Conservation (phyloP, 805 yeast species). For the Sugiyamaella boreocaroliniensis region DNA sequence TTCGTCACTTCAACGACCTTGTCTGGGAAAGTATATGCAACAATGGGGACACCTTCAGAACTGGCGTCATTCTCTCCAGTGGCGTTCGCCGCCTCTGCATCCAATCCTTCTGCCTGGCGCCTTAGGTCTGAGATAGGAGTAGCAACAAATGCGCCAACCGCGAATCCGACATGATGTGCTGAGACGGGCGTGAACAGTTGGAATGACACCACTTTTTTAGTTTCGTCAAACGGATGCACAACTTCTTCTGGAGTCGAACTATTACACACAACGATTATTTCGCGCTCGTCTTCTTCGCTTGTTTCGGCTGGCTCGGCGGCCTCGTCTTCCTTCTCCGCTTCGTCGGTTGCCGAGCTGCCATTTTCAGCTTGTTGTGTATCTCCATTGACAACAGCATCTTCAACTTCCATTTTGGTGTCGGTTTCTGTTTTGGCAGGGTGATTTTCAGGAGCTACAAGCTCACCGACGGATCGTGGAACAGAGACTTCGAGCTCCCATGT, state of each 20-base stretch:
- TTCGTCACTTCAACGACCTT: constrained; percentile 52
- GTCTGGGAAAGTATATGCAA: constrained; percentile 59
- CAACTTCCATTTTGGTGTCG: constrained; percentile 9
- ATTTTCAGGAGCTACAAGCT: constrained; percentile 36
- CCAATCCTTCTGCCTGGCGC: constrained; percentile 27
- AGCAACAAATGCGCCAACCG: constrained; percentile 79
- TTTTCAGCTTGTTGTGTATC: constrained; percentile 16
- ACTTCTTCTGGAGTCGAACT: constrained; percentile 50
- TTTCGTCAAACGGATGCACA: constrained; percentile 67
- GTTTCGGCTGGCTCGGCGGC: neutral
- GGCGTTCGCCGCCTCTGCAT: constrained; percentile 8
- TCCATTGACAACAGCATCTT: constrained; percentile 14
- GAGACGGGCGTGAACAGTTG: constrained; percentile 76
- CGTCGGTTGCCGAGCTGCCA: constrained; percentile 3
- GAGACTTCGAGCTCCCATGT: constrained; percentile 91
- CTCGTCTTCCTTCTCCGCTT: constrained; percentile 15
- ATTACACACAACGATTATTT: constrained; percentile 37
- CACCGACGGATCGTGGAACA: constrained; percentile 72
- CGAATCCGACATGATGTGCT: constrained; percentile 94
- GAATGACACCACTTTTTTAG: constrained; percentile 69
- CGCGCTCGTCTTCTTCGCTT: constrained; percentile 15
- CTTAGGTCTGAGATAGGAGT: constrained; percentile 45
- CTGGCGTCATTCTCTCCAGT: constrained; percentile 31
- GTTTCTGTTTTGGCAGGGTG: constrained; percentile 27
- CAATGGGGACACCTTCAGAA: constrained; percentile 42